Percentiles rank a stretch among this genome's conserved stretches.
Evolutionary conservation across 176 grass and related monocot species (phyloP).

Genomic region (Raddia guianensis): DNA sequence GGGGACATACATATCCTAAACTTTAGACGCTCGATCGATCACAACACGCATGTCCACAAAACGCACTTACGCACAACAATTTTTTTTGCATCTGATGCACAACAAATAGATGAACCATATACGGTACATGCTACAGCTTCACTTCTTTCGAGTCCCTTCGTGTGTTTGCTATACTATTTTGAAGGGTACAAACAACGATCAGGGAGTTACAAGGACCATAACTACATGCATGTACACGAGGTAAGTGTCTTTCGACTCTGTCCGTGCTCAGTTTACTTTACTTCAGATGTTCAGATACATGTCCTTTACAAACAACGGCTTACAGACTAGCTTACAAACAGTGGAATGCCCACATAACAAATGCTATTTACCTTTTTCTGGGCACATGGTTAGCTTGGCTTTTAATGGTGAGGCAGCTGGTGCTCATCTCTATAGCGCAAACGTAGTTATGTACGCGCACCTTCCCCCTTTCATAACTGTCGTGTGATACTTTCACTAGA

Average conservation of each 20-base stretch:
- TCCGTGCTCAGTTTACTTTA: slow-evolving; percentile 16
- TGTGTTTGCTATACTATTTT: not conserved
- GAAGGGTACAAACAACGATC: not conserved
- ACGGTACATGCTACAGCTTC: not conserved
- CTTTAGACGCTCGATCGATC: not conserved
- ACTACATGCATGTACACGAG: slow-evolving; percentile 38
- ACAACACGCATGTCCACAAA: not conserved
- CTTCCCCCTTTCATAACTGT: slow-evolving; percentile 29
- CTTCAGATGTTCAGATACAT: slow-evolving; percentile 1
- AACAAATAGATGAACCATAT: not conserved
- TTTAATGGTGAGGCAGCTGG: slow-evolving; percentile 37
- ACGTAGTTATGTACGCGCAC: slow-evolving; percentile 23
- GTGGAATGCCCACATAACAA: slow-evolving; percentile 55
- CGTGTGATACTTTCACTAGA: not conserved
- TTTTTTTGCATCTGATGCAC: not conserved
- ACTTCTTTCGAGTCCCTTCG: not conserved
- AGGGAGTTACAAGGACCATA: not conserved
- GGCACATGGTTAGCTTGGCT: slow-evolving; percentile 39
- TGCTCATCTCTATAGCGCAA: not conserved
- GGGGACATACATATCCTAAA: not conserved
- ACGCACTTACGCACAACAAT: too few species aligned
- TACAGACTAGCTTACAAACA: slow-evolving; percentile 22
- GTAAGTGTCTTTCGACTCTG: not conserved
- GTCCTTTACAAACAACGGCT: slow-evolving; percentile 29
- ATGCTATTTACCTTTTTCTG: slow-evolving; percentile 36